A percentile compares a stretch with the other conserved stretches of the same genome.
Conservation (phyloP, 352 stramenopile species). For the Pythium aphanidermatum region DNA sequence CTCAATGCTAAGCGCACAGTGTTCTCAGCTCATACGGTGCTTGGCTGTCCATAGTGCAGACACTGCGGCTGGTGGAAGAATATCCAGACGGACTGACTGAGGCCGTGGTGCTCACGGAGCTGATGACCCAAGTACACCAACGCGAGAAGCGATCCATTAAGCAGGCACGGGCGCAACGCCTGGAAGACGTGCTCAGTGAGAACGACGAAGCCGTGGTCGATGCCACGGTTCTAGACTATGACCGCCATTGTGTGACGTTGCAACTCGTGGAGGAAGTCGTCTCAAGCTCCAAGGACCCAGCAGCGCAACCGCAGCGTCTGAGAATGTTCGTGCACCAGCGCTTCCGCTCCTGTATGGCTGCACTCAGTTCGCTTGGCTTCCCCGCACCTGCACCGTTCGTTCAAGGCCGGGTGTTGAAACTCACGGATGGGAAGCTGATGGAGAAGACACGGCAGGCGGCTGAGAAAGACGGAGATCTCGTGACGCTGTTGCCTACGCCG, state of each 20-base stretch:
- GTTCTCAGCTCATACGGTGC: too few species aligned
- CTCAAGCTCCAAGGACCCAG: conserved; percentile 9
- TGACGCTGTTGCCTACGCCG: conserved; percentile 31
- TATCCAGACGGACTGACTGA: conserved; percentile 69
- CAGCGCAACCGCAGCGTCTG: conserved; percentile 7
- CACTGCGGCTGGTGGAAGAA: conserved; percentile 47
- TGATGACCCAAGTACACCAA: conserved; percentile 37
- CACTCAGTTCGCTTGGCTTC: conserved; percentile 20
- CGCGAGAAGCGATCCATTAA: conserved; percentile 17
- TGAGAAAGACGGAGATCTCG: conserved; percentile 19
- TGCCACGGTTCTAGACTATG: conserved; percentile 26
- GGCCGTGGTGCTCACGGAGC: conserved; percentile 52
- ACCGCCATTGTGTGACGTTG: conserved; percentile 34
- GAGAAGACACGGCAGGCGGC: conserved; percentile 18
- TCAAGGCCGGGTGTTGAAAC: conserved; percentile 24
- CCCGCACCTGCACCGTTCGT: conserved; percentile 26
- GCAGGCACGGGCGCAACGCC: conserved; percentile 1
- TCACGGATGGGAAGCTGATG: conserved; percentile 56
- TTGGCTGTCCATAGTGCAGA: conserved; percentile 13
- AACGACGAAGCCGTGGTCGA: conserved; percentile 33
- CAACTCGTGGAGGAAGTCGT: conserved; percentile 13
- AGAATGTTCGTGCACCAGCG: conserved; percentile 59
- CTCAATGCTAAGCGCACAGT: neutral
- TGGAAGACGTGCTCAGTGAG: conserved; percentile 32
- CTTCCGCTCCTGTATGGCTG: conserved; percentile 39